phyloP scores from a whole-genome alignment of 805 yeast genomes.

The Lachancea kluyveri region DNA sequence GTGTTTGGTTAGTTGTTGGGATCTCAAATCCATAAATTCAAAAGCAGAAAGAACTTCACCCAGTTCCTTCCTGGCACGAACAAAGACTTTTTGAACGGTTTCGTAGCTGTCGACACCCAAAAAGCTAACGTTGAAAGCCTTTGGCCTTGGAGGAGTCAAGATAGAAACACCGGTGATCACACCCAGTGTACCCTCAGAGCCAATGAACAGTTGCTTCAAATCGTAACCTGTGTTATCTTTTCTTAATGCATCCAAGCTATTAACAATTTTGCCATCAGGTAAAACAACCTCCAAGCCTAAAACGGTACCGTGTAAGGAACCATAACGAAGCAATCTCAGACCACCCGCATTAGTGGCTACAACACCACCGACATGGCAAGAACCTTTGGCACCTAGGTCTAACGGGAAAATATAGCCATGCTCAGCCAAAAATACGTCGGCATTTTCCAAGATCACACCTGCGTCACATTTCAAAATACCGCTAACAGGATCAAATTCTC shows the following conservation, averaged over 20 bases:
- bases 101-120: constrained; percentile 77
- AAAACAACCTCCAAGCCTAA: constrained; percentile 90
- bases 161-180: constrained; percentile 85
- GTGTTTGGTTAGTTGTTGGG: constrained; percentile 56
- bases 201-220: constrained; percentile 85
- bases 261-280: constrained; percentile 77
- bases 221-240: constrained; percentile 96
- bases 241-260: constrained; percentile 78
- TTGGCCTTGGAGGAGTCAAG: constrained; percentile 84
- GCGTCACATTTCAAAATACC: constrained; percentile 89
- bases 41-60: constrained; percentile 87
- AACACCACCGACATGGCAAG: constrained; percentile 92
- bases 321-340: constrained; percentile 76
- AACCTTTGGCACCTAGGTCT: constrained; percentile 94
- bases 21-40: constrained; percentile 82
- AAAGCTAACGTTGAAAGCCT: constrained; percentile 80
- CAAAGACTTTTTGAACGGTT: constrained; percentile 77
- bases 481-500: constrained; percentile 73
- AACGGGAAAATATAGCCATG: constrained; percentile 88
- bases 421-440: constrained; percentile 71
- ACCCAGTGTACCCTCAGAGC: constrained; percentile 91
- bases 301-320: constrained; percentile 88
- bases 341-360: constrained; percentile 98
- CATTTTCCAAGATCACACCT: constrained; percentile 81
- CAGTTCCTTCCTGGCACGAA: constrained; percentile 68